These are phyloP conservation scores for Pelagomonas calceolata DNA, from an alignment of 108 stramenopile genomes.

Conservation along the genomic window DNA sequence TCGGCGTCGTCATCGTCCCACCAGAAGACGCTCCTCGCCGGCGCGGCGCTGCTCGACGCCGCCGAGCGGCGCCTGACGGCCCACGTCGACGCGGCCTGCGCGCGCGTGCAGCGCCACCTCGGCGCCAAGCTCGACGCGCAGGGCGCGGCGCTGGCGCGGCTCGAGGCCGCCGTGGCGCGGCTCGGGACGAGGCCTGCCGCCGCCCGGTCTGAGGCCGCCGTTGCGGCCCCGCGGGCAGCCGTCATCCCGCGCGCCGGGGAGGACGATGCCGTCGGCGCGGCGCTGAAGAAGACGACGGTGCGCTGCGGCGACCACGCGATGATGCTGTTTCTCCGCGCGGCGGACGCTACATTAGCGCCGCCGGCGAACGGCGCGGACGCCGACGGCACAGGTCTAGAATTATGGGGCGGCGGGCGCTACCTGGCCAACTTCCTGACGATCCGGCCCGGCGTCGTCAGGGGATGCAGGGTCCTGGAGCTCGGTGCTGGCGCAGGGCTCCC, in stretches of 20 bases:
- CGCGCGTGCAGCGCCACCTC: neutral
- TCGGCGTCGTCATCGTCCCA: too few relatives aligned
- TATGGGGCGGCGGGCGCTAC: neutral
- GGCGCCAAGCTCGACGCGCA: neutral
- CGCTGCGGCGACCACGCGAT: too few relatives aligned
- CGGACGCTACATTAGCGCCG: too few relatives aligned
- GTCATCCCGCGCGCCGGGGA: too few relatives aligned
- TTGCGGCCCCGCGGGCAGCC: too few relatives aligned
- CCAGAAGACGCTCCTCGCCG: neutral
- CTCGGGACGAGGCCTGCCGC: too few relatives aligned
- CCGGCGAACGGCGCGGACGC: too few relatives aligned
- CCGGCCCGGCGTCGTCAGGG: neutral
- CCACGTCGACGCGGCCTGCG: neutral
- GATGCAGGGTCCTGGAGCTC: constrained; percentile 7
- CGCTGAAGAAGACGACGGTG: too few relatives aligned
- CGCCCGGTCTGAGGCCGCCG: too few relatives aligned
- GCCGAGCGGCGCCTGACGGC: neutral
- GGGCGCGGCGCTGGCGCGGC: neutral
- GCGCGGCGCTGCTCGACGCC: neutral
- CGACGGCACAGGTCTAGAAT: too few relatives aligned
- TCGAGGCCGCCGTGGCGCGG: neutral
- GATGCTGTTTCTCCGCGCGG: too few relatives aligned
- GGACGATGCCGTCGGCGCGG: too few relatives aligned
- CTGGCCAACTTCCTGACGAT: neutral
- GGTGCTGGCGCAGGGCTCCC: constrained; percentile 11